These are phyloP conservation scores for Nicotiana tomentosiformis DNA, from an alignment of 257 asterid species.

Conservation along the genomic window DNA sequence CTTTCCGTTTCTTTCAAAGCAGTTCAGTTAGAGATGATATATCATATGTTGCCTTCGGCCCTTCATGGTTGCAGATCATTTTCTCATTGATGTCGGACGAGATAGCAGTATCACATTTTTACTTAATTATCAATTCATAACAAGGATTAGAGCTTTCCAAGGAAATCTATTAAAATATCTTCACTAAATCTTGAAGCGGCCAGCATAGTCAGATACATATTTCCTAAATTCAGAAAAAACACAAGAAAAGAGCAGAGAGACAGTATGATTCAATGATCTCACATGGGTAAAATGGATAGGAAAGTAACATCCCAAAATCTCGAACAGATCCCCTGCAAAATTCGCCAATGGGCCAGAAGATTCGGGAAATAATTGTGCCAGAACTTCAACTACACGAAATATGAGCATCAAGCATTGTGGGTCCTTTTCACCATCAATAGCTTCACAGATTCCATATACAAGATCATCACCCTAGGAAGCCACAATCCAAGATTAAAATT, in stretches of 20 bases:
- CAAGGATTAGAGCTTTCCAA: background rate
- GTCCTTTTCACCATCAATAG: constrained; percentile 86
- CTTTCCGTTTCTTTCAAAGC: background rate
- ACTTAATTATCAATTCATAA: background rate
- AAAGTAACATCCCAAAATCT: constrained; percentile 70
- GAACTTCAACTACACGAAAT: constrained; percentile 61
- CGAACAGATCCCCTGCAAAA: constrained; percentile 66
- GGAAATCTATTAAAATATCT: background rate
- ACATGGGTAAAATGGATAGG: constrained; percentile 94
- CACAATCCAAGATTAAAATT: constrained; percentile 4
- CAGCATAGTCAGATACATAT: background rate
- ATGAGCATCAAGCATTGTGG: constrained; percentile 75
- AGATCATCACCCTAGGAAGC: constrained; percentile 62
- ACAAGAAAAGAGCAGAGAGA: constrained; percentile 6
- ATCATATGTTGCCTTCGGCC: background rate
- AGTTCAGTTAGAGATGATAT: background rate
- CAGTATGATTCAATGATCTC: constrained; percentile 30
- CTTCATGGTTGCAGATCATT: background rate
- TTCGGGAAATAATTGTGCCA: constrained; percentile 55
- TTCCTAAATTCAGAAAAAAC: constrained; percentile 2
- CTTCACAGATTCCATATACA: constrained; percentile 74
- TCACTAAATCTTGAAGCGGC: background rate
- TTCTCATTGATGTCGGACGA: background rate
- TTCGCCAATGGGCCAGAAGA: constrained; percentile 57
- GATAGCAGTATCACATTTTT: background rate